These are phyloP conservation scores for Acorus calamus DNA, from an alignment of 106 monocot genomes.

Conservation along the genomic window DNA sequence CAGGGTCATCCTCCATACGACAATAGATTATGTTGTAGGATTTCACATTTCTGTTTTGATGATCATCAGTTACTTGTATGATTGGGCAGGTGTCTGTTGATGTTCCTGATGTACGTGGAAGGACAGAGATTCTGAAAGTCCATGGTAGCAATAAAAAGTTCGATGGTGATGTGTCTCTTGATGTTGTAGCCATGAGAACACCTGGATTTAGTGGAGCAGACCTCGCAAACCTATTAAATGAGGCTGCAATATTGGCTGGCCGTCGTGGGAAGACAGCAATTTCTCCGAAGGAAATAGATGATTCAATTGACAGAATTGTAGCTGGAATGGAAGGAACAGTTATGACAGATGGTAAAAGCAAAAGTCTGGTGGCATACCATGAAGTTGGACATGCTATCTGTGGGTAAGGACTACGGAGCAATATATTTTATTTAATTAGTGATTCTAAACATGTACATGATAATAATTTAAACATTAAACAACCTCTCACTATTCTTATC, in stretches of 20 bases:
- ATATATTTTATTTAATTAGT: not conserved
- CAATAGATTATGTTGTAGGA: too few relatives aligned
- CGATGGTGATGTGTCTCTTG: constrained; percentile 15
- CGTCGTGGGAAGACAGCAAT: constrained; percentile 56
- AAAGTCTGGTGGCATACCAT: constrained; percentile 92
- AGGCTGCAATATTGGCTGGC: constrained; percentile 8
- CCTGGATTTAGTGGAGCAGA: constrained; percentile 15
- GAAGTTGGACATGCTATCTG: constrained; percentile 99
- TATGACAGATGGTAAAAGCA: constrained; percentile 99
- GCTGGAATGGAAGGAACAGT: constrained; percentile 99
- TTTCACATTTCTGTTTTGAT: too few relatives aligned
- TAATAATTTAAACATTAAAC: too few relatives aligned
- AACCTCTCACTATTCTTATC: too few relatives aligned
- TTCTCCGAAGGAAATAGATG: constrained; percentile 95
- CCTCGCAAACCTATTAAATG: constrained; percentile 14
- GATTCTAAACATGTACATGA: too few relatives aligned
- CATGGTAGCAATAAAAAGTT: constrained; percentile 87
- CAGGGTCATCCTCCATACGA: too few relatives aligned
- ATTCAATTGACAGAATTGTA: constrained; percentile 95
- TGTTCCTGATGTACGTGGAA: constrained; percentile 96
- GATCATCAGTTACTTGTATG: not conserved
- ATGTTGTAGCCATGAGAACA: constrained; percentile 10
- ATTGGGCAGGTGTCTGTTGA: constrained; percentile 72
- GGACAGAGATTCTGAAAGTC: constrained; percentile 94
- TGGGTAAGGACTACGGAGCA: constrained; percentile 45